Conservation (phyloP, 371 early-diverging fungal species). For the Lichtheimia ramosa region DNA sequence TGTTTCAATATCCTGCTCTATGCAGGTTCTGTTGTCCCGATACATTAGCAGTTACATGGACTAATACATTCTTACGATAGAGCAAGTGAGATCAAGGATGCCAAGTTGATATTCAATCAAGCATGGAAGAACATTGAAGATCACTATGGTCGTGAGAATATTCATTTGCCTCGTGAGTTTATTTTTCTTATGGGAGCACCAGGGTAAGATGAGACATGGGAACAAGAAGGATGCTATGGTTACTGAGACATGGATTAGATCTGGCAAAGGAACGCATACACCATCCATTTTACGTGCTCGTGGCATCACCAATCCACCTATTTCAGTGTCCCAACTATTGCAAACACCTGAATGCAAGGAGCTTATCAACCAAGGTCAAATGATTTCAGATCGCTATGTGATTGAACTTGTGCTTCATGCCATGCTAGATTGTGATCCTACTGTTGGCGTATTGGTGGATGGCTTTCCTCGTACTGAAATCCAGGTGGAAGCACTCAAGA, state of each 20-base stretch:
- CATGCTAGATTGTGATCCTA: constrained; percentile 60
- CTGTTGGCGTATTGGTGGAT: constrained; percentile 66
- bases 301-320: constrained; percentile 67
- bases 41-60: too few relatives aligned
- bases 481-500: constrained; percentile 65
- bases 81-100: constrained; percentile 62
- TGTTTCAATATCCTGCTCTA: too few relatives aligned
- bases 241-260: constrained; percentile 21
- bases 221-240: neutral
- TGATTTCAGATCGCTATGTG: constrained; percentile 67
- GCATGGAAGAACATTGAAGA: constrained; percentile 71
- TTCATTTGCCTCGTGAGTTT: constrained; percentile 65
- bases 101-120: constrained; percentile 69
- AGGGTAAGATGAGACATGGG: constrained; percentile 29
- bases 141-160: constrained; percentile 57
- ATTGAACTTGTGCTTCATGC: constrained; percentile 61
- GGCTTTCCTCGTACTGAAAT: constrained; percentile 70
- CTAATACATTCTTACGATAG: constrained; percentile 9
- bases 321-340: constrained; percentile 64
- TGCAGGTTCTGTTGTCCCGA: too few relatives aligned
- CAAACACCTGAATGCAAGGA: constrained; percentile 66
- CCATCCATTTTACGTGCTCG: constrained; percentile 63
- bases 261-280: constrained; percentile 72
- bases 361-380: constrained; percentile 65
- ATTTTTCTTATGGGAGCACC: constrained; percentile 76